Percentiles rank a stretch among this genome's conserved stretches.
These are phyloP conservation scores for Wickerhamiella dianesei DNA, from an alignment of 805 yeast species.

Conservation along the genomic window DNA sequence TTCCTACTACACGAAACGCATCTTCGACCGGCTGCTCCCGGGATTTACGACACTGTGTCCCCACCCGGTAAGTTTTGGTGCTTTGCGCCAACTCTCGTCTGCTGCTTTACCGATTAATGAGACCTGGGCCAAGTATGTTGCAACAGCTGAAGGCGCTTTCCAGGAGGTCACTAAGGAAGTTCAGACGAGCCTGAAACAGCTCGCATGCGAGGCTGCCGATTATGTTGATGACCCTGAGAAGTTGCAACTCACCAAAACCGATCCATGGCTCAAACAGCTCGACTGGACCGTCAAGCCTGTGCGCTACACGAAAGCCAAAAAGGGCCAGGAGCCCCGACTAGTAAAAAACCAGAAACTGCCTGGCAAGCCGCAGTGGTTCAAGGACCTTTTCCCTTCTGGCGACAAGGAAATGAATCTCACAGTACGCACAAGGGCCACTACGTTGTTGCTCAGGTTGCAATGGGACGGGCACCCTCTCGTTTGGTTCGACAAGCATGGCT, in stretches of 20 bases:
- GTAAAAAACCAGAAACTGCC: constrained; percentile 63
- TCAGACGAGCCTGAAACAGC: constrained; percentile 39
- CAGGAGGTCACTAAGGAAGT: constrained; percentile 45
- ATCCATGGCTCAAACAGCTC: constrained; percentile 84
- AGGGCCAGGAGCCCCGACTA: constrained; percentile 28
- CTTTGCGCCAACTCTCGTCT: constrained; percentile 58
- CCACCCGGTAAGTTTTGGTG: constrained; percentile 90
- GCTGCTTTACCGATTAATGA: constrained; percentile 66
- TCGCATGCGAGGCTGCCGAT: constrained; percentile 48
- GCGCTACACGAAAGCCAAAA: constrained; percentile 54
- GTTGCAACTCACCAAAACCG: constrained; percentile 28
- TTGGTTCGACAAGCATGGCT: constrained; percentile 71
- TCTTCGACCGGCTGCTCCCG: constrained; percentile 58
- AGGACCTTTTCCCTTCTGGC: constrained; percentile 33
- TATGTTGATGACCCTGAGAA: constrained; percentile 31
- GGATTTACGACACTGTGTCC: constrained; percentile 56
- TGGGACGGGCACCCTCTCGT: constrained; percentile 79
- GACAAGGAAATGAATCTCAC: constrained; percentile 42
- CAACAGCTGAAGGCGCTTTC: constrained; percentile 52
- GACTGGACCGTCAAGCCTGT: constrained; percentile 67
- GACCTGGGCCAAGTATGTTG: constrained; percentile 61
- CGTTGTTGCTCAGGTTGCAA: constrained; percentile 56
- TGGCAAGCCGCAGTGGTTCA: constrained; percentile 92
- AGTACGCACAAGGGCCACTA: constrained; percentile 60
- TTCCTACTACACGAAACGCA: constrained; percentile 59